Percentiles rank a stretch among this genome's conserved stretches.
Evolutionary conservation across 257 asterid genomes (phyloP).

Genomic region (Nicotiana obtusifolia): DNA sequence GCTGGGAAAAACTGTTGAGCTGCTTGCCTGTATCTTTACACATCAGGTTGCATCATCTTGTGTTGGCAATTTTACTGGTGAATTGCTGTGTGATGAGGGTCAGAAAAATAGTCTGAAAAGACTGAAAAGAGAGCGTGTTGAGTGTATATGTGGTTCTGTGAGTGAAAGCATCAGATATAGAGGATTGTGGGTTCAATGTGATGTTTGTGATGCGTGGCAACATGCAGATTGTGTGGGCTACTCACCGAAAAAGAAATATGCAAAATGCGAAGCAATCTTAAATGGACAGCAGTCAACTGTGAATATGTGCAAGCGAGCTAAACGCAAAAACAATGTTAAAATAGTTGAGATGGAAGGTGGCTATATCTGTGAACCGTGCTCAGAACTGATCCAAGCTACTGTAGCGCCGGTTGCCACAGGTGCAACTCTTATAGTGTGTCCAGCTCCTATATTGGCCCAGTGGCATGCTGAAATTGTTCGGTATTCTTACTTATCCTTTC

Average conservation of each 20-base stretch:
- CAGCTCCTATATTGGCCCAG: conserved; percentile 93
- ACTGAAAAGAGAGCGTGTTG: conserved; percentile 85
- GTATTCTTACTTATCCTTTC: conserved; percentile 45
- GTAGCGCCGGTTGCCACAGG: conserved; percentile 81
- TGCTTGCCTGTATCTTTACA: conserved; percentile 75
- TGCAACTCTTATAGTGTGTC: conserved; percentile 98
- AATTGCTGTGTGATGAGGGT: conserved; percentile 31
- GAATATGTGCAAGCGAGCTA: conserved; percentile 33
- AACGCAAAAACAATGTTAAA: conserved; percentile 37
- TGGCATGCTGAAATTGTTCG: conserved; percentile 97
- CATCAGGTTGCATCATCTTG: conserved; percentile 67
- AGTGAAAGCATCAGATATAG: conserved; percentile 67
- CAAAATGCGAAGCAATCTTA: conserved; percentile 25
- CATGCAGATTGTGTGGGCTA: conserved; percentile 93
- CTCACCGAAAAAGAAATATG: conserved; percentile 46
- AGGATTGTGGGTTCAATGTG: conserved; percentile 97
- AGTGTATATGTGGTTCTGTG: conserved; percentile 92
- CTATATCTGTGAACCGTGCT: conserved; percentile 67
- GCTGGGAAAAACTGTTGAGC: conserved; percentile 95
- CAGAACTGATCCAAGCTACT: conserved; percentile 72
- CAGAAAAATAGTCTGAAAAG: conserved; percentile 48
- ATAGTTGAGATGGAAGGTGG: conserved; percentile 58
- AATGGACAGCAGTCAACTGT: conserved; percentile 16
- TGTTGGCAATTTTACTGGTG: conserved; percentile 29
- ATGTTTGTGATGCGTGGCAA: conserved; percentile 97